These are phyloP conservation scores for Apiotrichum brassicae DNA, from an alignment of 1,284 basidiomycete species.

Conservation along the genomic window DNA sequence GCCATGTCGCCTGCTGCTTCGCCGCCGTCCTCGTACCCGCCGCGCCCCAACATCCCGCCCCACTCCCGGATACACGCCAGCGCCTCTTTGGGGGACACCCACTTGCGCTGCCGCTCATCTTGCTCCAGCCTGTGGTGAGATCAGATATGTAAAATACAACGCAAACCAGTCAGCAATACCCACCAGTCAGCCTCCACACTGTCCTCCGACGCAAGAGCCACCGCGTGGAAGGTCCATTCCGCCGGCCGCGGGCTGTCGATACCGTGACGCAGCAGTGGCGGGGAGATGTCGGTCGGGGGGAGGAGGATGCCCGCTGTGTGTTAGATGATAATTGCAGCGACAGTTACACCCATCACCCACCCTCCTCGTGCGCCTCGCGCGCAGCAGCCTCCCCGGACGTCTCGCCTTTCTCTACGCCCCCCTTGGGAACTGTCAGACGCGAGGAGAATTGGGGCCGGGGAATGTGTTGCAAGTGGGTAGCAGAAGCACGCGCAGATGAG, in stretches of 20 bases:
- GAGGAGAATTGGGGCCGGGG: too few relatives aligned
- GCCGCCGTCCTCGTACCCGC: not conserved
- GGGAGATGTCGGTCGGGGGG: not conserved
- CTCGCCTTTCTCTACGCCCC: constrained; percentile 42
- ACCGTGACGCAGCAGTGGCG: too few relatives aligned
- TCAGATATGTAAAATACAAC: not conserved
- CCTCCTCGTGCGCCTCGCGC: constrained; percentile 44
- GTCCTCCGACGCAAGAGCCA: constrained; percentile 13
- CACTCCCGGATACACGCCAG: constrained; percentile 7
- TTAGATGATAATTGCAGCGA: not conserved
- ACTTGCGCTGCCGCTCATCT: constrained; percentile 28
- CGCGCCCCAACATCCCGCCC: not conserved
- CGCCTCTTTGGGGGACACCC: constrained; percentile 17
- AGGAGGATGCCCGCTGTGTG: not conserved
- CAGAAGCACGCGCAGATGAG: too few relatives aligned
- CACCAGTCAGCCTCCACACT: constrained; percentile 19
- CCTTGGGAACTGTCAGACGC: constrained; percentile 44
- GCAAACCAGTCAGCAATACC: constrained; percentile 1
- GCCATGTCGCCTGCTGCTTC: constrained; percentile 1
- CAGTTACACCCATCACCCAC: constrained; percentile 16
- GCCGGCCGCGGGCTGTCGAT: not conserved
- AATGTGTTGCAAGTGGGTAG: too few relatives aligned
- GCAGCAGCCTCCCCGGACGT: constrained; percentile 39
- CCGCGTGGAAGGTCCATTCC: constrained; percentile 29
- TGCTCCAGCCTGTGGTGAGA: constrained; percentile 29